Evolutionary conservation across 2,329 filamentous ascomycete genomes (phyloP).

Genomic region (Rutstroemia sydowiana): DNA sequence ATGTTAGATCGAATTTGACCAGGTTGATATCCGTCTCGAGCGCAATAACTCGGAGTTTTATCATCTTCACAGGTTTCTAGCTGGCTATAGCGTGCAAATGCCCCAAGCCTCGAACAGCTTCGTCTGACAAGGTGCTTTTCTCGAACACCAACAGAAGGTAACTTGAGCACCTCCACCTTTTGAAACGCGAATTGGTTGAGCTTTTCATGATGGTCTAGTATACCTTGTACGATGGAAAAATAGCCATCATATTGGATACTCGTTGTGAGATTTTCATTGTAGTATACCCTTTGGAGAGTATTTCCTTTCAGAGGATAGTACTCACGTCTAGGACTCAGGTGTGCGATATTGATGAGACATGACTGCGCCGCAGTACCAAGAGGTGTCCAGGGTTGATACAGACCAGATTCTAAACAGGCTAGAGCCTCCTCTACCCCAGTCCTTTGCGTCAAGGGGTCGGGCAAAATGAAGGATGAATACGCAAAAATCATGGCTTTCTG

Average conservation of each 20-base stretch:
- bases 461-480: conserved; percentile 48
- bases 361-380: neutral
- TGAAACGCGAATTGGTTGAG: conserved; percentile 14
- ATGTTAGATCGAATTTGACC: conserved; percentile 13
- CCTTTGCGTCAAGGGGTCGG: conserved; percentile 48
- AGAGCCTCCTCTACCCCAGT: conserved; percentile 57
- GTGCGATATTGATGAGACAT: conserved; percentile 11
- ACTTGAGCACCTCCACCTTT: neutral
- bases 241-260: conserved; percentile 35
- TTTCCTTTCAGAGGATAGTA: conserved; percentile 38
- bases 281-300: conserved; percentile 38
- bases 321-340: conserved; percentile 28
- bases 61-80: neutral
- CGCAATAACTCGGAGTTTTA: conserved; percentile 5
- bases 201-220: conserved; percentile 15
- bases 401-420: conserved; percentile 40
- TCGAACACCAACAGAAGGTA: neutral
- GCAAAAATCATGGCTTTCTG: conserved; percentile 54
- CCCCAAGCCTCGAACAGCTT: conserved; percentile 9
- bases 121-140: conserved; percentile 11
- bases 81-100: neutral
- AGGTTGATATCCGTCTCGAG: conserved; percentile 12
- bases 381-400: conserved; percentile 30
- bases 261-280: conserved; percentile 34
- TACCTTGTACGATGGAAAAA: conserved; percentile 10